phyloP scores from a whole-genome alignment of 495 filamentous ascomycete genomes.

The Neurospora sp. region DNA sequence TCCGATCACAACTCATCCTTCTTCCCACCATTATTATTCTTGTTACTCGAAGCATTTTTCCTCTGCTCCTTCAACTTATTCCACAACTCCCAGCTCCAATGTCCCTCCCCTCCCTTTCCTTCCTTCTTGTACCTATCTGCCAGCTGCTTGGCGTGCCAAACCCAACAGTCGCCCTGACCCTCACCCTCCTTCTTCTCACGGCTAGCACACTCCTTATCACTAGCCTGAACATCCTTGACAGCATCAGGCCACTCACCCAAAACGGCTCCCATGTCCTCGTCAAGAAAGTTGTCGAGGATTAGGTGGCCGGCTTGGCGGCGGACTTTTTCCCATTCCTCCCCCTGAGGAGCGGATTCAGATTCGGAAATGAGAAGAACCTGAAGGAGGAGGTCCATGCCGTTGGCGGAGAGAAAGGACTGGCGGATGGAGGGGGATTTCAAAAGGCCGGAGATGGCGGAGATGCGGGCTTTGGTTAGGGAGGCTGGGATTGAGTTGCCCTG shows the following conservation, averaged over 20 bases:
- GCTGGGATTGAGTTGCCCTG: conserved; percentile 8
- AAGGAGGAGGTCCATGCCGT: conserved; percentile 37
- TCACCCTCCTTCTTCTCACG: neutral
- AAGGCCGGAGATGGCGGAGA: conserved; percentile 30
- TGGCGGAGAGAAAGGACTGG: conserved; percentile 37
- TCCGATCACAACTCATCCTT: conserved; percentile 13
- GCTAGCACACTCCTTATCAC: conserved; percentile 16
- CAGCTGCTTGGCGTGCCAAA: conserved; percentile 24
- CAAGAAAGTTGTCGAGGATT: conserved; percentile 49
- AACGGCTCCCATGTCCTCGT: conserved; percentile 45
- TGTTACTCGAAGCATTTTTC: neutral
- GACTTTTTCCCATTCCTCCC: conserved; percentile 26
- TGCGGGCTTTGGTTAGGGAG: conserved; percentile 24
- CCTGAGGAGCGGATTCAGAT: no score
- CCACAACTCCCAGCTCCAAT: conserved; percentile 25
- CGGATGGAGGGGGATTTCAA: conserved; percentile 35
- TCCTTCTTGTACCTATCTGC: conserved; percentile 7
- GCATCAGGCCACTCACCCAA: conserved; percentile 36
- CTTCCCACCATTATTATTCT: neutral
- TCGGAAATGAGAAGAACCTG: conserved; percentile 26
- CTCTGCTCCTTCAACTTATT: conserved; percentile 14
- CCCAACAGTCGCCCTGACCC: conserved; percentile 29
- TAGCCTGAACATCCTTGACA: conserved; percentile 1
- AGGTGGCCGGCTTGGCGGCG: conserved; percentile 38
- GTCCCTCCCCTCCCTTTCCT: conserved; percentile 1